Evolutionary conservation across 23 red algal genomes (phyloP), one percentile per base, ranked within the genome.

Genomic region (Pyropia yezoensis): DNA sequence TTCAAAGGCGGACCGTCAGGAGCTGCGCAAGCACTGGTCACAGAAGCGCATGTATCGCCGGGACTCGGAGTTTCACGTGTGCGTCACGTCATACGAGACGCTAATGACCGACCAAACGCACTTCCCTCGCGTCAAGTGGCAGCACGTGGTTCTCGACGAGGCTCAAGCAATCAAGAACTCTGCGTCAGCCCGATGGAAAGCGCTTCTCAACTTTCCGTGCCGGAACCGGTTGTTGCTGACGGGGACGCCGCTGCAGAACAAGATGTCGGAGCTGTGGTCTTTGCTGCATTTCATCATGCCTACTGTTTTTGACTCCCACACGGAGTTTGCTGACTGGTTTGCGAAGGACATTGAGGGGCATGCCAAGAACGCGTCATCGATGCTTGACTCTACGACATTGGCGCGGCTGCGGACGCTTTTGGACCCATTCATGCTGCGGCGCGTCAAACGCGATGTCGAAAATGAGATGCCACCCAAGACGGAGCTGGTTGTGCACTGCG

Each of bases 321-420:
- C 80, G 49, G 94, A 98, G 59, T 98, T 98, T 90, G 87, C 85
- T 2, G 75, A 83, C 61, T 98, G 94, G 94, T 98, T 98, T 74
- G 87, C 85, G 11, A 87, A 90, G 49, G 83, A 88, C 52, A 88
- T 98, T 52, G 94, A 98, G 56, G 77, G 86, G 17, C 73, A 89
- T 61, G 85, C 82, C 7, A 66, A 88, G 66, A 64, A 88, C 45
- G 74, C 82, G 18, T 47, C 39, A 47, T 68, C 75, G 28, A 57
- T 80, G 25, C 59, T 88, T 13, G 94, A 98, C 63, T 75, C 76
- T 32, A 27, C 52, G 18, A 85, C 85, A 11, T 52, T 98, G 26
- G 54, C 71, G 11, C 77, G 85, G 25, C 66, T 98, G 33, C 80
- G 85, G 49, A 88, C 94, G 13, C 72, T 98, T 21, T 61, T 98